Conservation (phyloP, 192 early-diverging fungal species). For the Coemansia sp. region DNA sequence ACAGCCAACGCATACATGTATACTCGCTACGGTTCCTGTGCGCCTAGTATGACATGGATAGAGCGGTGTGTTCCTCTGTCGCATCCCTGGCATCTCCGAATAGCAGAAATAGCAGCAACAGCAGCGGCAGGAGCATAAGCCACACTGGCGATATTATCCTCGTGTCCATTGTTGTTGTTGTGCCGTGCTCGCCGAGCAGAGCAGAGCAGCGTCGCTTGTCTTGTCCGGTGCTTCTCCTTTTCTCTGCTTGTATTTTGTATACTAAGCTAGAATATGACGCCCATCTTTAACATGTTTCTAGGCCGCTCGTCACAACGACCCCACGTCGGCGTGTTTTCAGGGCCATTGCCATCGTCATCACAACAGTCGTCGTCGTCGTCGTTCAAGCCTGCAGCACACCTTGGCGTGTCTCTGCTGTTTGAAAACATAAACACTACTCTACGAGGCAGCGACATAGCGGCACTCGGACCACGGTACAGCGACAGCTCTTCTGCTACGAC, state of each 20-base stretch:
- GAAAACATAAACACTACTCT: constrained; percentile 36
- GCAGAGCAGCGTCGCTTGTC: background rate
- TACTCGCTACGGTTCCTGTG: background rate
- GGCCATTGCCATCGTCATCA: constrained; percentile 10
- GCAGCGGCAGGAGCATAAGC: background rate
- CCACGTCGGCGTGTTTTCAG: constrained; percentile 39
- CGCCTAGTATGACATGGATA: background rate
- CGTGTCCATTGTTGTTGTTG: background rate
- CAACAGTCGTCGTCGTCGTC: constrained; percentile 11
- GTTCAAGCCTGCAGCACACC: constrained; percentile 34
- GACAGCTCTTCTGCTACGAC: background rate
- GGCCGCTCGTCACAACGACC: constrained; percentile 51
- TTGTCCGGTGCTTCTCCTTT: background rate
- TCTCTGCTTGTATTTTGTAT: background rate
- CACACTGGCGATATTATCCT: background rate
- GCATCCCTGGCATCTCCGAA: background rate
- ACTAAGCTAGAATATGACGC: constrained; percentile 24
- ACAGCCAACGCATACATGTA: background rate
- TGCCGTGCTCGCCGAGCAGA: background rate
- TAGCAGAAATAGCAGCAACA: background rate
- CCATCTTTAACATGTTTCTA: constrained; percentile 44
- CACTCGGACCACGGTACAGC: constrained; percentile 13
- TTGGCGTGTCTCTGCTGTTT: constrained; percentile 50
- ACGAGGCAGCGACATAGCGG: background rate
- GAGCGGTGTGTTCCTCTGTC: background rate